Evolutionary conservation across 371 early-diverging fungal species (phyloP), one percentile per base, ranked within the genome.

Genomic region (Mortierella sp.): DNA sequence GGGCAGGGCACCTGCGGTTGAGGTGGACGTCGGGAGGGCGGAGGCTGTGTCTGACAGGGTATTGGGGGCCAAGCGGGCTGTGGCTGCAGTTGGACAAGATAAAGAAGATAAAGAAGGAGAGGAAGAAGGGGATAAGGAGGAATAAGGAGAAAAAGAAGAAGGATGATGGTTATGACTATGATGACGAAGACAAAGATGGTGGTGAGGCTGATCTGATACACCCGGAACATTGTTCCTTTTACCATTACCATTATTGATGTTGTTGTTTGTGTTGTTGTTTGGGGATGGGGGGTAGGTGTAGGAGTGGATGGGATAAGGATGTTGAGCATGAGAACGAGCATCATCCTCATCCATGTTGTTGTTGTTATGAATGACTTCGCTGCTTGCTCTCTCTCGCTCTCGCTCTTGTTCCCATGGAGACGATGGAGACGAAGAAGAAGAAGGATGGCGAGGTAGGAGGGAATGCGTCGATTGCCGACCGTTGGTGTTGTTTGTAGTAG

Each of bases 1-100:
- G 16, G 65, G 40, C 34, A 47, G 41, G 22, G 66, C 41, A 24
- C 26, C 67, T 31, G 63, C 34, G n/a, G 72, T 48, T 10, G 71
- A 70, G 66, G 55, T 43, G 43, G 69, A 34, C 37, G 34, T 39
- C 22, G 58, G 24, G 39, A 44, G 48, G 31, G 44, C 52, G 43
- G 73, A 44, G 4, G 65, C 24, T 11, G 34, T n/a, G 16, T 24
- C 26, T n/a, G 34, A 22, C 29, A 31, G 9, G 24, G 31, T 13
- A 47, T 45, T 29, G 9, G 48, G 1, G 31, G n/a, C 31, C 43
- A 67, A 67, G 45, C 43, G 47, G n/a, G 34, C n/a, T 34, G 34
- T 22, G 48, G 34, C 26, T 2, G n/a, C 31, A 1, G 34, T 31
- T 4, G 47, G 19, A 8, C 31, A 43, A 26, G 67, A n/a, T 19